Base-by-base conservation (phyloP, 2,329 filamentous ascomycete species). In the Diplodia corticola region DNA sequence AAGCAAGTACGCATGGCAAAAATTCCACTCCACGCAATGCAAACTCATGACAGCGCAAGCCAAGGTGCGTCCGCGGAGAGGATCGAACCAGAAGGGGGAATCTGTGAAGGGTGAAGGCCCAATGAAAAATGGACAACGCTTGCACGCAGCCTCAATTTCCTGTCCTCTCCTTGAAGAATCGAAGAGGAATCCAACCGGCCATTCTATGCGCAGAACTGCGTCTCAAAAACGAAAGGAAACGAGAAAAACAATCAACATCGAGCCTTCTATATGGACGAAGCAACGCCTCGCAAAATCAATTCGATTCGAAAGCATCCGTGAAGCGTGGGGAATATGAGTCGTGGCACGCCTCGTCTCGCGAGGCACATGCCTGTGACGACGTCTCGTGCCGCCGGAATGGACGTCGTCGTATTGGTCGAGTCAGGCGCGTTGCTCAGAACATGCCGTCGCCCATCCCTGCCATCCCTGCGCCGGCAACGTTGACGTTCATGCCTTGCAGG, bases 401-500 rank as follows among this genome's bases (percentile, higher is more conserved):
- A 44, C 5, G n/a, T 24, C 15, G 49, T 65, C 61, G 63, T 65
- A 35, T 64, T 28, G 35, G 37, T 28, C 37, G 35, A 55, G 40
- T 55, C 50, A 64, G 40, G 61, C 46, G 35, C 30, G 35, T 46
- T 20, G 50, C 54, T 71, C 72, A 78, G 65, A 77, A 78, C 78
- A 84, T 82, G 67, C 83, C 82, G 68, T 85, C 83, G 68, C 83
- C 83, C 72, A 87, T 85, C 65, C 85, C 85, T 48, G 83, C 80
- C 68, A 88, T 79, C 63, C 85, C 85, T 66, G 81, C 81, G 51
- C 81, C 82, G 26, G 82, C 84, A 67, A 83, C 81, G 66, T 83
- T 83, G 68, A 80, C 81, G 63, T 80, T 80, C 71, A 80, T 75
- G 63, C 79, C 79, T 69, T 80, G 78, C 54, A 81, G 69, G 59